Conservation (phyloP, 805 yeast species). For the Kluyveromyces wickerhamii region DNA sequence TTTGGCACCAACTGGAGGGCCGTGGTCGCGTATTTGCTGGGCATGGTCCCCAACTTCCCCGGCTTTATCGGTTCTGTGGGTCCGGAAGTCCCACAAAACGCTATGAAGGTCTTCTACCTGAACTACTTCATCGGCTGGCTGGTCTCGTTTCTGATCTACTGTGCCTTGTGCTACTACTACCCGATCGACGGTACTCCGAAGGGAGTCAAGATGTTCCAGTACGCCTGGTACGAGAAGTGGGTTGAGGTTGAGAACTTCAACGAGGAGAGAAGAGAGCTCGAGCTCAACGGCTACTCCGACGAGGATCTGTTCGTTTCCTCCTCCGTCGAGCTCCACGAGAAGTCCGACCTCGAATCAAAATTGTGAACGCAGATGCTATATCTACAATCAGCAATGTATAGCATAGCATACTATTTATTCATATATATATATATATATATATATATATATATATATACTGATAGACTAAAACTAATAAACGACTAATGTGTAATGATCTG, state of each 20-base stretch:
- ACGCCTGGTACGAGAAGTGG: constrained; percentile 51
- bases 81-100: constrained; percentile 72
- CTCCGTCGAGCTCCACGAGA: constrained; percentile 1
- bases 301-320: neutral
- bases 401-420: too few species aligned
- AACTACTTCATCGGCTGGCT: constrained; percentile 74
- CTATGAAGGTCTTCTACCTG: constrained; percentile 61
- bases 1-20: constrained; percentile 75
- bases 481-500: too few species aligned
- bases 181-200: constrained; percentile 46
- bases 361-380: too few species aligned
- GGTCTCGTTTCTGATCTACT: constrained; percentile 48
- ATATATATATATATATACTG: too few species aligned
- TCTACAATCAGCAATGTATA: too few species aligned
- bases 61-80: constrained; percentile 47
- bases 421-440: too few species aligned
- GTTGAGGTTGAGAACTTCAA: constrained; percentile 59
- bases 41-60: constrained; percentile 34
- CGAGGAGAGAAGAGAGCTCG: constrained; percentile 23
- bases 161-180: constrained; percentile 40
- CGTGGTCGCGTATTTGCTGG: constrained; percentile 47
- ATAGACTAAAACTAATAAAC: too few species aligned
- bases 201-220: constrained; percentile 23
- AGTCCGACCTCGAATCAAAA: neutral
- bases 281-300: constrained; percentile 7